These are phyloP conservation scores for Russula compacta DNA, from an alignment of 768 basidiomycete genomes.

Conservation along the genomic window DNA sequence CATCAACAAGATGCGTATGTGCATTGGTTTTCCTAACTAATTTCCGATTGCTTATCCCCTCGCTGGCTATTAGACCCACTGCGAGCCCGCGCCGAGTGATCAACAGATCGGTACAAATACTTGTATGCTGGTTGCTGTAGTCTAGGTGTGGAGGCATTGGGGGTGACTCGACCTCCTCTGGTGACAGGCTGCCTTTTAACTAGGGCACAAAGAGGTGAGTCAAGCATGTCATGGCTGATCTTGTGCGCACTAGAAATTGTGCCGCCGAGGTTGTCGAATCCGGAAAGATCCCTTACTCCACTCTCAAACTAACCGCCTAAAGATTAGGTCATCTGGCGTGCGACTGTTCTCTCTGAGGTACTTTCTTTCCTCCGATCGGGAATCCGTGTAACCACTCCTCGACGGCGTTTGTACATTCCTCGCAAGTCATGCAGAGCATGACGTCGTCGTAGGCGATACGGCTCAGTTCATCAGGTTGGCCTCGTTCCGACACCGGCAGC, in stretches of 20 bases:
- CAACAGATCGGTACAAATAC: conserved; percentile 87
- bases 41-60: neutral
- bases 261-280: conserved; percentile 61
- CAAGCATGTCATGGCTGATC: neutral
- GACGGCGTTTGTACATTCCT: conserved; percentile 94
- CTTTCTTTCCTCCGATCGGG: conserved; percentile 93
- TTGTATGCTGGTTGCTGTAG: conserved; percentile 84
- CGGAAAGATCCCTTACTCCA: conserved; percentile 72
- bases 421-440: conserved; percentile 74
- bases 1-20: conserved; percentile 99
- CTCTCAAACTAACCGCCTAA: conserved; percentile 62
- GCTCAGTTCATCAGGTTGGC: conserved; percentile 56
- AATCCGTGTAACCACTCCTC: conserved; percentile 91
- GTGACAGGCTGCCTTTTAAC: conserved; percentile 92
- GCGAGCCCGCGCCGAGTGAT: conserved; percentile 97
- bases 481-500: conserved; percentile 80
- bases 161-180: conserved; percentile 89
- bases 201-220: conserved; percentile 88
- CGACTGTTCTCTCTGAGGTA: conserved; percentile 84
- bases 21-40: neutral
- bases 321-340: conserved; percentile 81
- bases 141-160: conserved; percentile 84
- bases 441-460: conserved; percentile 56
- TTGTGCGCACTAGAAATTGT: neutral
- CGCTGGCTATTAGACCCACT: conserved; percentile 54